Conservation (phyloP, 179 eudicot species). For the Actinidia polygama region DNA sequence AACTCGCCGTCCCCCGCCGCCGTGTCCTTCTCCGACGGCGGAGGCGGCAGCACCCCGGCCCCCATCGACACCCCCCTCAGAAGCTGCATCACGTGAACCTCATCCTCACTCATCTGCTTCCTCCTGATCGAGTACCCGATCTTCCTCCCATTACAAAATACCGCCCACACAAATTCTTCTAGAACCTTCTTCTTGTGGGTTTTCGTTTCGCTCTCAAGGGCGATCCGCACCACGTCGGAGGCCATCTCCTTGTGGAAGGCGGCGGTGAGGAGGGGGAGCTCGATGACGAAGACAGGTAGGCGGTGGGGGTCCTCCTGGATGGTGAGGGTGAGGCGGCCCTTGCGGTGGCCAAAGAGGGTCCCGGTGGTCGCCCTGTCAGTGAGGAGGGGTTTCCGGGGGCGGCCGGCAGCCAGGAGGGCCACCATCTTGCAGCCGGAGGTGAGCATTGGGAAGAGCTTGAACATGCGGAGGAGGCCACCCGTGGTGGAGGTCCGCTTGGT, state of each 20-base stretch:
- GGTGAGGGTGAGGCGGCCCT: conserved; percentile 68
- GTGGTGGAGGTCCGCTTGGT: conserved; percentile 19
- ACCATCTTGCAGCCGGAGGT: conserved; percentile 89
- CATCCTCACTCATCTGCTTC: conserved; percentile 69
- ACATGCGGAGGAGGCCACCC: conserved; percentile 63
- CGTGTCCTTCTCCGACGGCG: conserved; percentile 25
- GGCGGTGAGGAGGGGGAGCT: conserved; percentile 63
- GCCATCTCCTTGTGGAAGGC: conserved; percentile 82
- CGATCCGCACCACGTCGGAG: conserved; percentile 58
- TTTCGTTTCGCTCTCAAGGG: conserved; percentile 78
- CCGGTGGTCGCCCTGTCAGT: conserved; percentile 48
- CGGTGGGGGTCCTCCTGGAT: conserved; percentile 81
- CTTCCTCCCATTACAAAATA: conserved; percentile 77
- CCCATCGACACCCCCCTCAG: conserved; percentile 92
- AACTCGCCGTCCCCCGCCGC: conserved; percentile 45
- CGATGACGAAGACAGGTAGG: conserved; percentile 60
- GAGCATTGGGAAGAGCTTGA: conserved; percentile 87
- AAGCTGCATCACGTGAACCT: conserved; percentile 70
- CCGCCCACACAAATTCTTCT: conserved; percentile 88
- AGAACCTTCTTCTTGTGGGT: conserved; percentile 56
- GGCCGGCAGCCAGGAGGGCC: conserved; percentile 57
- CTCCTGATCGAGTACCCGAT: conserved; percentile 75
- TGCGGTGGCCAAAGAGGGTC: conserved; percentile 77
- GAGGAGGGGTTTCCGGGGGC: conserved; percentile 32
- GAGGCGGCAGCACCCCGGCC: conserved; percentile 72